phyloP scores from a whole-genome alignment of 2,329 filamentous ascomycete genomes.

The Arthroderma uncinatum region DNA sequence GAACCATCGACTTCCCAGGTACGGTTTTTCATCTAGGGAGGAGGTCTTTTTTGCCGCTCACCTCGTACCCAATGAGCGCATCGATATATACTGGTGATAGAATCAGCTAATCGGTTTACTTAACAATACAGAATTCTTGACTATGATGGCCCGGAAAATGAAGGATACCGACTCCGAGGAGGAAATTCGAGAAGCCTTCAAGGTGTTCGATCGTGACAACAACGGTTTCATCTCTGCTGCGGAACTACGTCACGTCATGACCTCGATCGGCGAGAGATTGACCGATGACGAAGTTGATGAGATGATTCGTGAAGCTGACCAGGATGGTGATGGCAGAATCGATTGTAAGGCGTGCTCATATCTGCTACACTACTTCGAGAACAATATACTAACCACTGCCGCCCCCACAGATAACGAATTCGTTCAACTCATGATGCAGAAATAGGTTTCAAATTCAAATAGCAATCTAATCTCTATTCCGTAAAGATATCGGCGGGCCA shows the following conservation, averaged over 20 bases:
- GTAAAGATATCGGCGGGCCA: background rate
- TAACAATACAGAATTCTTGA: slow-evolving; percentile 60
- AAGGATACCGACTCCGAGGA: slow-evolving; percentile 87
- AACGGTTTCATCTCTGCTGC: slow-evolving; percentile 86
- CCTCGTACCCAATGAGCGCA: too few species aligned
- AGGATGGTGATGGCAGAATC: slow-evolving; percentile 79
- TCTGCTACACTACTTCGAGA: slow-evolving; percentile 14
- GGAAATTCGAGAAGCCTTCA: slow-evolving; percentile 82
- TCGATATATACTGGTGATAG: too few species aligned
- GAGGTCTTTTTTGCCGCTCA: too few species aligned
- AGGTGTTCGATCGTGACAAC: slow-evolving; percentile 83
- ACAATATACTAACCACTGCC: slow-evolving; percentile 4
- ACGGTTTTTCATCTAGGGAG: too few species aligned
- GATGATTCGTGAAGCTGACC: slow-evolving; percentile 86
- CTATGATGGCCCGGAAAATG: slow-evolving; percentile 93
- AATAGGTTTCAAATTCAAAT: slow-evolving; percentile 44
- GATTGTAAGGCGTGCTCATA: slow-evolving; percentile 52
- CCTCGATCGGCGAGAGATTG: slow-evolving; percentile 81
- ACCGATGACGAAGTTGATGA: slow-evolving; percentile 85
- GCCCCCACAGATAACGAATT: slow-evolving; percentile 66
- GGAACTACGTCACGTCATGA: slow-evolving; percentile 83
- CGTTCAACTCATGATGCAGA: slow-evolving; percentile 93
- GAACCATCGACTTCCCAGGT: slow-evolving; percentile 87
- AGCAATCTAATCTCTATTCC: slow-evolving; percentile 5
- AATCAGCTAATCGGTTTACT: background rate